Percentiles rank a stretch among this genome's conserved stretches.
phyloP scores from a whole-genome alignment of 768 basidiomycete genomes.

The Russula brevipes region DNA sequence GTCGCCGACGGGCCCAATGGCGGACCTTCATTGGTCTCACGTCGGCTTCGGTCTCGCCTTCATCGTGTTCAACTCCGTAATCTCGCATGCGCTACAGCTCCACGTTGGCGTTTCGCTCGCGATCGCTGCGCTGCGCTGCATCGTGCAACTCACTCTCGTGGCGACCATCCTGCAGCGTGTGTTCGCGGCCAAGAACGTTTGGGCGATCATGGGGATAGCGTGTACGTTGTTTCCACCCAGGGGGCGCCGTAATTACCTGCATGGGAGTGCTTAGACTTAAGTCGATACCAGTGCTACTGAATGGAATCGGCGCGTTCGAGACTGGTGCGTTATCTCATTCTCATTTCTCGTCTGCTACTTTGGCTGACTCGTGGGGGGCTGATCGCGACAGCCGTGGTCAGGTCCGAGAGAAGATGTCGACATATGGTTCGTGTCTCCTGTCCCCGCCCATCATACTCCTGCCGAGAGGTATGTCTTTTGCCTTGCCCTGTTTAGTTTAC shows the following conservation, averaged over 20 bases:
- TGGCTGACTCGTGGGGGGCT: neutral
- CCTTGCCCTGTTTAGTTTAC: slow-evolving; percentile 46
- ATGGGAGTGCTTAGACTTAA: no score
- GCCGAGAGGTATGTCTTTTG: neutral
- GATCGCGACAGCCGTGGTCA: slow-evolving; percentile 58
- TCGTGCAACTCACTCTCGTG: slow-evolving; percentile 72
- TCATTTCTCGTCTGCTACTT: neutral
- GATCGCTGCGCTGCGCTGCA: slow-evolving; percentile 66
- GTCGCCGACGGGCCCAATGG: slow-evolving; percentile 22
- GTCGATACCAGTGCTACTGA: slow-evolving; percentile 50
- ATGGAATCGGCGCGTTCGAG: slow-evolving; percentile 72
- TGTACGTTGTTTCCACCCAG: slow-evolving; percentile 41
- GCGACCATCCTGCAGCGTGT: slow-evolving; percentile 65
- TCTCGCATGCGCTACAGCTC: slow-evolving; percentile 62
- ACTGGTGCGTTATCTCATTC: slow-evolving; percentile 48
- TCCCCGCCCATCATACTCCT: neutral
- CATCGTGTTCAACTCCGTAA: slow-evolving; percentile 61
- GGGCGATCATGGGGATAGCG: slow-evolving; percentile 68
- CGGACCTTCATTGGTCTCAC: slow-evolving; percentile 60
- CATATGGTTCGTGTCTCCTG: slow-evolving; percentile 54
- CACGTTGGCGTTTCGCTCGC: slow-evolving; percentile 65
- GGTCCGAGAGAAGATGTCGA: slow-evolving; percentile 63
- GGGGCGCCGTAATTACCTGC: neutral
- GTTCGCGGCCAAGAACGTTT: slow-evolving; percentile 69
- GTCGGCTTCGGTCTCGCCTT: slow-evolving; percentile 72